A percentile compares a stretch with the other conserved stretches of the same genome.
These are phyloP conservation scores for Pueraria montana DNA, from an alignment of 306 rosid species.

Conservation along the genomic window DNA sequence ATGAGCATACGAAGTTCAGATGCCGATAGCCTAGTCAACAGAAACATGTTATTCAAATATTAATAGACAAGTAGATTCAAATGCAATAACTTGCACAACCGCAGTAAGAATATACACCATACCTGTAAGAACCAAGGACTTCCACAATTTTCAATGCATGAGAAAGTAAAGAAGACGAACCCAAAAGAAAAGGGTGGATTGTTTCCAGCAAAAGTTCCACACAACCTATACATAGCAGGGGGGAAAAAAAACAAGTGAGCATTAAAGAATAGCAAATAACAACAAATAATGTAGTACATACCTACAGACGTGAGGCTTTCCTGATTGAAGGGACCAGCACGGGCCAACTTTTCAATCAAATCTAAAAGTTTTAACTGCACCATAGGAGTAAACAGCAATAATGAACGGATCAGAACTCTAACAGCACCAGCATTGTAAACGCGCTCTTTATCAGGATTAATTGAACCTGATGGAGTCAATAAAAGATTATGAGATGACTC, in stretches of 20 bases:
- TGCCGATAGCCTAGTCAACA: constrained; percentile 79
- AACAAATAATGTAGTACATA: constrained; percentile 55
- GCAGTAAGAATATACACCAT: constrained; percentile 36
- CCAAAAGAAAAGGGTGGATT: constrained; percentile 87
- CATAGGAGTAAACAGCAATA: constrained; percentile 89
- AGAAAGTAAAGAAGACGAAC: constrained; percentile 88
- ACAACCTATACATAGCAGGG: constrained; percentile 72
- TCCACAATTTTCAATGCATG: constrained; percentile 88
- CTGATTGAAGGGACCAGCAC: constrained; percentile 87
- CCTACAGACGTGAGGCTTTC: constrained; percentile 94
- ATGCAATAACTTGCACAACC: constrained; percentile 40
- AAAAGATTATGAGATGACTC: constrained; percentile 66
- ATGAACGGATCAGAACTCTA: constrained; percentile 81
- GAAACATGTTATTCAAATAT: constrained; percentile 47
- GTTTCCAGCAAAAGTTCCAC: constrained; percentile 93
- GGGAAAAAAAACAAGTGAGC: constrained; percentile 34
- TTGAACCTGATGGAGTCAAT: constrained; percentile 79
- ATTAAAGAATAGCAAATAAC: constrained; percentile 41
- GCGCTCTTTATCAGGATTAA: constrained; percentile 81
- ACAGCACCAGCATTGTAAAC: constrained; percentile 90
- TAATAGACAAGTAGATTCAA: constrained; percentile 16
- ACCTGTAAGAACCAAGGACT: constrained; percentile 98
- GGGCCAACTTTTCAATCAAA: constrained; percentile 83
- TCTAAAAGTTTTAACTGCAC: constrained; percentile 83
- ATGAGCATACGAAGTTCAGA: constrained; percentile 85